phyloP scores from a whole-genome alignment of 345 rosid genomes.

The Eucalyptus tenuipes region DNA sequence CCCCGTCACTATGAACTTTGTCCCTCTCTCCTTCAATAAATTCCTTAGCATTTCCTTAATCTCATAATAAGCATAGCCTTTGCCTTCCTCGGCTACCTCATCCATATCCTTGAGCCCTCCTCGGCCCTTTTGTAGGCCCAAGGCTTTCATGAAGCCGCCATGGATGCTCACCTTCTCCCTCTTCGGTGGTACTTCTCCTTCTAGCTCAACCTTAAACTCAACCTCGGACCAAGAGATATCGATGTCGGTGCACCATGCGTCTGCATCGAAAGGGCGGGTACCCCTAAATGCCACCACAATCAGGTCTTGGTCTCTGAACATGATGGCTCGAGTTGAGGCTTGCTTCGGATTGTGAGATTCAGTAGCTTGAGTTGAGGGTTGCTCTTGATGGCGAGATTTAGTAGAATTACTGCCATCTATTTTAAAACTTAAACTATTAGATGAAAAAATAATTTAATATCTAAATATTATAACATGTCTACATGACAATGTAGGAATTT shows the following conservation, averaged over 20 bases:
- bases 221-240: slow-evolving; percentile 36
- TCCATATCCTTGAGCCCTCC: slow-evolving; percentile 20
- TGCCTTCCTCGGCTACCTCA: background rate
- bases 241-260: slow-evolving; percentile 32
- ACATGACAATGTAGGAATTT: background rate
- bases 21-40: background rate
- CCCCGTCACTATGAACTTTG: slow-evolving; percentile 48
- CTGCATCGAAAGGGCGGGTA: slow-evolving; percentile 23
- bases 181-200: too few relatives aligned
- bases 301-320: slow-evolving; percentile 13
- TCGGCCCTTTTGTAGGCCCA: slow-evolving; percentile 22
- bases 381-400: background rate
- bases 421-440: background rate
- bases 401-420: background rate
- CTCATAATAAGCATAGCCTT: slow-evolving; percentile 37
- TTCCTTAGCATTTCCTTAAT: slow-evolving; percentile 24
- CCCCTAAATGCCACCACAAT: slow-evolving; percentile 38
- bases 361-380: slow-evolving; percentile 10
- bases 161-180: slow-evolving; percentile 36
- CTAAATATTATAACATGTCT: background rate
- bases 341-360: background rate
- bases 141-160: slow-evolving; percentile 50
- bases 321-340: slow-evolving; percentile 15
- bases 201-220: background rate
- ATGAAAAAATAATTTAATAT: background rate